phyloP scores from a whole-genome alignment of 129 eudicot genomes.

The Deinandra increscens region DNA sequence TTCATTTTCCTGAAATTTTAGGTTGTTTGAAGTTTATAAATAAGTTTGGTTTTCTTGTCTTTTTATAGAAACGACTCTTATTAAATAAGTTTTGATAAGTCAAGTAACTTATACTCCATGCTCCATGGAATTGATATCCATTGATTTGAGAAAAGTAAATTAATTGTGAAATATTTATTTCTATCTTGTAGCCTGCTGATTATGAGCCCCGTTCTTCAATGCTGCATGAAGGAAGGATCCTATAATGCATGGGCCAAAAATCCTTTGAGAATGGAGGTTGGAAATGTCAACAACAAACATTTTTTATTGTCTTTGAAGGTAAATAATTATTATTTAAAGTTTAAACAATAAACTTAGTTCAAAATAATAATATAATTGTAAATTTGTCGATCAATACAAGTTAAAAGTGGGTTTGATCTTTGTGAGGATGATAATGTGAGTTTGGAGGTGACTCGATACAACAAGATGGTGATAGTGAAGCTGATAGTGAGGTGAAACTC shows the following conservation, averaged over 20 bases:
- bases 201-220: slow-evolving; percentile 95
- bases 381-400: slow-evolving; percentile 43
- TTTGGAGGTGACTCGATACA: slow-evolving; percentile 72
- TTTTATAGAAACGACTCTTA: slow-evolving; percentile 13
- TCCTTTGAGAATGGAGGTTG: slow-evolving; percentile 95
- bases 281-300: slow-evolving; percentile 98
- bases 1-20: no score
- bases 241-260: slow-evolving; percentile 69
- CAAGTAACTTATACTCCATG: not conserved
- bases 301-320: slow-evolving; percentile 88
- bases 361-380: not conserved
- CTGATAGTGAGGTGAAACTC: slow-evolving; percentile 73
- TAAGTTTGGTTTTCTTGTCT: slow-evolving; percentile 20
- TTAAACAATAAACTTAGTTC: slow-evolving; percentile 1
- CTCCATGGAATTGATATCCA: slow-evolving; percentile 1
- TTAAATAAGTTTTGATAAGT: not conserved
- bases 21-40: no score
- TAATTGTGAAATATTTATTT: slow-evolving; percentile 7
- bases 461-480: slow-evolving; percentile 55
- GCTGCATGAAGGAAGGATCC: slow-evolving; percentile 80
- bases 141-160: slow-evolving; percentile 17
- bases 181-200: slow-evolving; percentile 76
- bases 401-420: slow-evolving; percentile 94
- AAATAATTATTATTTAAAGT: slow-evolving; percentile 16
- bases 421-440: slow-evolving; percentile 84